Evolutionary conservation across 495 filamentous ascomycete genomes (phyloP).

Genomic region (Thermochaetoides thermophila): DNA sequence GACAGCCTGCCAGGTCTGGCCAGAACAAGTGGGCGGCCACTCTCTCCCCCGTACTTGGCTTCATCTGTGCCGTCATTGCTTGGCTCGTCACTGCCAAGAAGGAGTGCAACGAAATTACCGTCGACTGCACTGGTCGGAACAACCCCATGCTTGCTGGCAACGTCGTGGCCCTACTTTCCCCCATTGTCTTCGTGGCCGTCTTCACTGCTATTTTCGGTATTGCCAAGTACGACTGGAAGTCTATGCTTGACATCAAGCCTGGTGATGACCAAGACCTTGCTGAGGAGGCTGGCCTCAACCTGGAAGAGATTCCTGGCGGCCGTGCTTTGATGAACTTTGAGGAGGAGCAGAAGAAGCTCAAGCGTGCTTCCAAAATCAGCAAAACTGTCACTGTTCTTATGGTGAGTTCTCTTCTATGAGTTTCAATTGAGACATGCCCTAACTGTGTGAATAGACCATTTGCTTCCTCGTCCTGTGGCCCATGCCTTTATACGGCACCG

Average conservation of each 20-base stretch:
- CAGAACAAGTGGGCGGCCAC: constrained; percentile 73
- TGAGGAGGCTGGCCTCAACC: constrained; percentile 50
- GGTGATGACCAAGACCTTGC: constrained; percentile 73
- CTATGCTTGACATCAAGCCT: constrained; percentile 70
- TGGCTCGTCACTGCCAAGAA: constrained; percentile 86
- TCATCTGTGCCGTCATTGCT: constrained; percentile 61
- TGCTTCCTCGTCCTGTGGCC: constrained; percentile 80
- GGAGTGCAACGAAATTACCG: constrained; percentile 56
- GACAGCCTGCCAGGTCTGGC: constrained; percentile 30
- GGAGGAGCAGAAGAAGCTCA: constrained; percentile 54
- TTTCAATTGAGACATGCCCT: background rate
- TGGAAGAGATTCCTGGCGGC: constrained; percentile 52
- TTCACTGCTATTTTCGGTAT: constrained; percentile 59
- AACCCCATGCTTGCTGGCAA: constrained; percentile 88
- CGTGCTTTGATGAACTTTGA: constrained; percentile 23
- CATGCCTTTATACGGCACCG: constrained; percentile 80
- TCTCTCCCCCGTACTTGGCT: constrained; percentile 60
- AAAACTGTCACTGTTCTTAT: constrained; percentile 60
- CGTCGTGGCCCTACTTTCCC: constrained; percentile 59
- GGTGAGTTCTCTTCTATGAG: constrained; percentile 5
- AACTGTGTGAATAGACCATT: constrained; percentile 34
- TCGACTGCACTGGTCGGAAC: constrained; percentile 65
- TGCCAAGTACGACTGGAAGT: constrained; percentile 81
- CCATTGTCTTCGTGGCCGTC: constrained; percentile 62
- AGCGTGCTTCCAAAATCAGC: constrained; percentile 62